Evolutionary conservation across 768 basidiomycete species (phyloP), one percentile per base, ranked within the genome.

Genomic region (Trametes cingulata): DNA sequence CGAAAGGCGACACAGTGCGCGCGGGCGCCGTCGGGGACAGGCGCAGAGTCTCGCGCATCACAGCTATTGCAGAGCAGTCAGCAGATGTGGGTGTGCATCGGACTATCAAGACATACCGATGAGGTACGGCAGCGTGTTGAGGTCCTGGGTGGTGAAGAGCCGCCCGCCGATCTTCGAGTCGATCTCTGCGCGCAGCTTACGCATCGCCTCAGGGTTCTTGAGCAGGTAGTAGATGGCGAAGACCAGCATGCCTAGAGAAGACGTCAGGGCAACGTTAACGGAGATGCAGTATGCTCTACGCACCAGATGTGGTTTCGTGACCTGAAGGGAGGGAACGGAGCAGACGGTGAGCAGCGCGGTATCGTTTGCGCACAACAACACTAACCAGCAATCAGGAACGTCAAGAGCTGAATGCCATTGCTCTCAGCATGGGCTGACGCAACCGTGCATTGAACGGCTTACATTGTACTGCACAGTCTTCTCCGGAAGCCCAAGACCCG

Each of bases 361-460:
- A 10, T 17, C 37, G 41, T 22, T 40, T 10, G 12, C 25, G 15
- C 12, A 15, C 5, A 22, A 12, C 3, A 40, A 25, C n/a, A 35
- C 49, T 37, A 60, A 76, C 76, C 81, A 8, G 81, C 81, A 48
- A 82, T 78, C 12, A 82, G 68, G 75, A 82, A 82, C 1, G 81
- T 82, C 10, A 80, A 66, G 3, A 82, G 73, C 77, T 78, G 19
- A 2, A 8, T 7, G 6, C 17, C 27, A 13, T 2, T 2, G 15
- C 35, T 14, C 27, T 47, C 20, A 50, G n/a, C 36, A 6, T 24
- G 12, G 43, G 41, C 7, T 35, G n/a, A 5, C 35, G 27, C 40
- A 25, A 35, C 6, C 7, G n/a, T 14, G 52, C n/a, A n/a, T n/a
- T 35, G 20, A 17, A 25, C 17, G 20, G 22, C 73, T 2, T 56